Conservation (phyloP, 257 asterid genomes). For the Solanum pinnatisectum region DNA sequence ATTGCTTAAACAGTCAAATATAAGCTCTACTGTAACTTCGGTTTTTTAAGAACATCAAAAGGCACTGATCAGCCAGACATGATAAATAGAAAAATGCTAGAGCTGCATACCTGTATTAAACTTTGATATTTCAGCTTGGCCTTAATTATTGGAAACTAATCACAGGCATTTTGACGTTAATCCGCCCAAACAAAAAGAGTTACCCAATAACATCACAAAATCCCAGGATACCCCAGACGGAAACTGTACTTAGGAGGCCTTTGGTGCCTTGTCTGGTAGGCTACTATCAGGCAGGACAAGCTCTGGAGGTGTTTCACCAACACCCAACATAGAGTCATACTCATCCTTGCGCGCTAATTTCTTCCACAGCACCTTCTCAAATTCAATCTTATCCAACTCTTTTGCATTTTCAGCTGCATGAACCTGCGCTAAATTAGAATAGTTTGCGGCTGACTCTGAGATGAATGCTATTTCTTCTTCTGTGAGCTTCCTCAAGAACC, state of each 20-base stretch:
- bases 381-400: slow-evolving; percentile 56
- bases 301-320: slow-evolving; percentile 42
- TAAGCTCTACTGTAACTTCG: not conserved
- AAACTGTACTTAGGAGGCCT: slow-evolving; percentile 26
- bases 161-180: slow-evolving; percentile 16
- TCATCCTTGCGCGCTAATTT: slow-evolving; percentile 48
- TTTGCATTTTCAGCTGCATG: slow-evolving; percentile 94
- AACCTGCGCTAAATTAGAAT: slow-evolving; percentile 60
- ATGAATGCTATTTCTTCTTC: slow-evolving; percentile 81
- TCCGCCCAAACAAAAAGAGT: slow-evolving; percentile 10
- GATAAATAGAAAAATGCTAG: slow-evolving; percentile 8
- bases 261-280: slow-evolving; percentile 31
- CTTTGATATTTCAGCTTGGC: slow-evolving; percentile 25
- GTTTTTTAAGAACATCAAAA: not conserved
- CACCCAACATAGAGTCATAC: slow-evolving; percentile 42
- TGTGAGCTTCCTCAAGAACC: slow-evolving; percentile 84
- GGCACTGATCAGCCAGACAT: slow-evolving; percentile 4
- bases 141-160: slow-evolving; percentile 34
- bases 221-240: not conserved
- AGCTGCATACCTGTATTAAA: slow-evolving; percentile 33
- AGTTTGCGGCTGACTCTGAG: slow-evolving; percentile 71
- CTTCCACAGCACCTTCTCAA: slow-evolving; percentile 74
- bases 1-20: not conserved
- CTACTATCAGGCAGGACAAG: slow-evolving; percentile 27
- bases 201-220: not conserved